These are phyloP conservation scores for Penicillium fuscoglaucum DNA, from an alignment of 2,329 filamentous ascomycete species.

Conservation along the genomic window DNA sequence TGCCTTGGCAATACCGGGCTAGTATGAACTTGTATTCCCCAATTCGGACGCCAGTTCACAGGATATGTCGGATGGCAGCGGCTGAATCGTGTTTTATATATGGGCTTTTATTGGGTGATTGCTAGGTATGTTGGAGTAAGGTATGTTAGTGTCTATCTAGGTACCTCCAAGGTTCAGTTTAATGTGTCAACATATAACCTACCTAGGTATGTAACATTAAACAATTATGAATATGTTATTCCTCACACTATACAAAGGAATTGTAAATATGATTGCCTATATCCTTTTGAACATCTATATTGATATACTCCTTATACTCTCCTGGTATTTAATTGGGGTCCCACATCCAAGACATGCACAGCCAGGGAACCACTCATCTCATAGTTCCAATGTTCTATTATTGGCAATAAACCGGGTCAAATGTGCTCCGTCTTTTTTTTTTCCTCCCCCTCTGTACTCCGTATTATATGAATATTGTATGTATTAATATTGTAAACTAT, in stretches of 20 bases:
- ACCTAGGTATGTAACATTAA: no score
- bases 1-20: not conserved
- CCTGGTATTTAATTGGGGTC: constrained; percentile 14
- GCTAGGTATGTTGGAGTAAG: not conserved
- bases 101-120: not conserved
- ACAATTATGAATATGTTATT: no score
- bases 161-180: not conserved
- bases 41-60: not conserved
- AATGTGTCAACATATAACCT: not conserved
- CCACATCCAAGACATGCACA: constrained; percentile 20
- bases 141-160: not conserved
- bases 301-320: not conserved
- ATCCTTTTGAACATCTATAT: no score
- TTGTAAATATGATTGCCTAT: not conserved
- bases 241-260: not conserved
- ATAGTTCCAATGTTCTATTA: constrained; percentile 27
- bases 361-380: constrained; percentile 15
- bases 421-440: constrained; percentile 9
- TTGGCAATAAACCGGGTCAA: constrained; percentile 24
- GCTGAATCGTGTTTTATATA: not conserved
- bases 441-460: not conserved
- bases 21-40: constrained; percentile 1
- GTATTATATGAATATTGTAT: not conserved
- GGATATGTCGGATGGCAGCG: not conserved
- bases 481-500: not conserved